Evolutionary conservation across 208 protist species (phyloP), one percentile per base, ranked within the genome.

Genomic region (Porcisia deanei): DNA sequence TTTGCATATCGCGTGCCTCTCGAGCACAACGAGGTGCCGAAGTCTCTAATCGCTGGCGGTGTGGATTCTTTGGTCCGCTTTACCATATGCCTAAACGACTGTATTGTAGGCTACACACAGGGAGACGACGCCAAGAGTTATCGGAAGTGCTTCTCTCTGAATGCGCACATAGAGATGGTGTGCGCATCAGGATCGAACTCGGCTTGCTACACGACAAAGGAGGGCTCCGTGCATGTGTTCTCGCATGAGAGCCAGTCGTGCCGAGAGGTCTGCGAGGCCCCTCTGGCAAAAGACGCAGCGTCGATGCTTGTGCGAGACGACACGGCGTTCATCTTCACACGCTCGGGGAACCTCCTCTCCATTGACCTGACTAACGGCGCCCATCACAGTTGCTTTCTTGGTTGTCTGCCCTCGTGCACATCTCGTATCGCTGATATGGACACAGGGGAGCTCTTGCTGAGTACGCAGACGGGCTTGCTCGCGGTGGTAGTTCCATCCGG

Each of bases 31-130:
- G 53, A 55, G 22, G 77, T 58, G 55, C 71, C 77, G 22, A 30
- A 61, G 18, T 43, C 53, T 7, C 14, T 73, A 10, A 25, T 73
- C 9, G n/a, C 69, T 34, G 37, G 37, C n/a, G 54, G 34, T 47
- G 52, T 49, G n/a, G 39, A 43, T 2, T 43, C 69, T 16, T 4
- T 63, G n/a, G 20, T 73, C 30, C 54, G 69, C 20, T 60, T 54
- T 22, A n/a, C 10, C 55, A 58, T 73, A 37, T 59, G 49, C 41
- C 41, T 12, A 47, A 37, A n/a, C 20, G 55, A 45, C 69, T n/a
- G 54, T 55, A 73, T 81, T 64, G 54, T 54, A 16, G 77, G 77
- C 37, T 81, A 75, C 49, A 55, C 69, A 12, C 77, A 61, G 8
- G 16, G 16, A 8, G 52, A 53, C 16, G 45, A 57, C 10, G 53